Evolutionary conservation across 768 basidiomycete genomes (phyloP).

Genomic region (Candolleomyces aberdarensis): DNA sequence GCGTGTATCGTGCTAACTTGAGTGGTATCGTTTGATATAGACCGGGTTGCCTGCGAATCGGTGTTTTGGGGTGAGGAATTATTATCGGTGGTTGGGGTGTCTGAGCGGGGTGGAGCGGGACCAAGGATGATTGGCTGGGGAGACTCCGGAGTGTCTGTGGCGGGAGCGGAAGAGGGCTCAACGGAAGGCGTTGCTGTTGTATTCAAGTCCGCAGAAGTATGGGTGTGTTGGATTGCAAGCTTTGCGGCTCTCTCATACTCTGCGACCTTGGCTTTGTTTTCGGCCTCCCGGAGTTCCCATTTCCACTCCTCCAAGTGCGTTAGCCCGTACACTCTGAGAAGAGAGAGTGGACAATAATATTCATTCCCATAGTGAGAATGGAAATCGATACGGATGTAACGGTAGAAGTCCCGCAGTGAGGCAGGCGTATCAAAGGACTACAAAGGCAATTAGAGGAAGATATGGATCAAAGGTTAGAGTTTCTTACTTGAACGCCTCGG

Average conservation of each 20-base stretch:
- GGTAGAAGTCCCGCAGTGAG: conserved; percentile 80
- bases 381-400: conserved; percentile 93
- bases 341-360: conserved; percentile 93
- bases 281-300: conserved; percentile 80
- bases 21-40: neutral
- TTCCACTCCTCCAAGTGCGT: conserved; percentile 97
- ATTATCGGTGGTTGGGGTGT: too few relatives aligned
- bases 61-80: neutral
- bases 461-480: neutral
- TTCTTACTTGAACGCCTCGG: conserved; percentile 82
- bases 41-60: neutral
- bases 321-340: conserved; percentile 91
- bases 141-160: neutral
- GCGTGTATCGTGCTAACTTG: neutral
- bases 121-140: neutral
- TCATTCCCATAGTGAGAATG: conserved; percentile 91
- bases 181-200: neutral
- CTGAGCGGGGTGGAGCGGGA: neutral
- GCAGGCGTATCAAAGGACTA: conserved; percentile 78
- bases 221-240: conserved; percentile 2
- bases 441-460: neutral
- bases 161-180: neutral
- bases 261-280: conserved; percentile 50
- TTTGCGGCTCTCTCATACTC: conserved; percentile 29
- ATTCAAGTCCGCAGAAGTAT: conserved; percentile 1